Base-by-base conservation (phyloP, 306 rosid species). In the Vicia villosa region DNA sequence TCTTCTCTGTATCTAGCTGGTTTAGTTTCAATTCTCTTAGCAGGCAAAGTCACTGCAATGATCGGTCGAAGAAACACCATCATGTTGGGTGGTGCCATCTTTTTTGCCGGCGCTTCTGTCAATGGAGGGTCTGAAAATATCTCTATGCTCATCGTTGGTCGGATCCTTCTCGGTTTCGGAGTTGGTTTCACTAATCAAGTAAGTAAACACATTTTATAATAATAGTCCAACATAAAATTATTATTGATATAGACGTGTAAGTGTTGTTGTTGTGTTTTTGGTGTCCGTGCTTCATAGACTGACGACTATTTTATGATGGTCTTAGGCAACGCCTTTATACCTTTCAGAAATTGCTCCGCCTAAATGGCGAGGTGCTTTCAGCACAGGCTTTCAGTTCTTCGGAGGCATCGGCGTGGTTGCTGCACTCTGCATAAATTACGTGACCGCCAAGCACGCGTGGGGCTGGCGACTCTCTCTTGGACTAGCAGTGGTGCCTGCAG, bases 301-400 rank as follows among this genome's bases (percentile, higher is more conserved):
- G n/a, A n/a, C 10, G 10, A 34, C 8, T 8, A 34, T 34, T 34
- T 5, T 34, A 34, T 6, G 2, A 7, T 6, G 10, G 10, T 34
- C 8, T 6, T 6, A 83, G 94, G 86, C 91, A 8, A 52, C 87
- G 5, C 89, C 96, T 0, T 77, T 86, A 19, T 89, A 86, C 68
- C 85, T 89, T 37, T 89, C 85, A n/a, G 91, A 84, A 72, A 82
- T 89, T 3, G 90, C 97, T 43, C 96, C 91, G 24, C 47, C 96
- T 0, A 87, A 83, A 61, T 86, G 88, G 89, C 88, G 89, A 1
- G 91, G 91, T 0, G 85, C 86, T 15, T 84, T 86, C 68, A 83
- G 75, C 74, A 56, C 87, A 12, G 86, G 83, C 4, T 73, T 63
- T 3, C 64, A 52, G 13, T 82, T 86, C 79, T 88, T 77, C 62